Evolutionary conservation across 768 basidiomycete genomes (phyloP), one percentile per base, ranked within the genome.

Genomic region (Mycena olivaceomarginata): DNA sequence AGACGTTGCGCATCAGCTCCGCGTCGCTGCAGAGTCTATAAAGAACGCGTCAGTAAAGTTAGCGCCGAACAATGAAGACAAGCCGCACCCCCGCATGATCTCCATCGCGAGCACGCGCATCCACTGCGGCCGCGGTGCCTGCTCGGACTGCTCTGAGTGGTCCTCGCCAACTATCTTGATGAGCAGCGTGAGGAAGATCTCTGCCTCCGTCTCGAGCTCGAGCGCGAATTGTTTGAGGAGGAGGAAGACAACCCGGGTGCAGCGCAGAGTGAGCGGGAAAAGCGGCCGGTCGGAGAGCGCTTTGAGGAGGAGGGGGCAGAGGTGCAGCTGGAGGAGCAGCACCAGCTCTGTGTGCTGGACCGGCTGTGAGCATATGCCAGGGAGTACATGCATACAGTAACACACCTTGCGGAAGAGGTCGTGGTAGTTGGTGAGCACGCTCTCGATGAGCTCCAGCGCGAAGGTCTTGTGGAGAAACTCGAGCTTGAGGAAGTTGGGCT

Each of bases 381-480:
- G 46, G 39, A 22, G 59, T 37, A 59, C 74, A 51, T 5, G 48
- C 40, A 20, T 53, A 57, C 57, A 45, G 60, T 39, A 31, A 82
- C 87, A 48, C 80, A 95, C 97, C 88, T 94, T 92, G 67, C 94
- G 91, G 83, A 98, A 97, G 0, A 97, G 88, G n/a, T 90, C 91
- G 77, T 97, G 94, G 80, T 98, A 97, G 82, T 98, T 97, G 9
- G 97, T 97, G 67, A 99, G 87, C 2, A 99, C 96, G 81, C 98
- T 99, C 86, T 99, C 98, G 48, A 99, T 97, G 69, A 99, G 87
- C 85, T 99, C 98, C n/a, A 99, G 86, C 0, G 97, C 97, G 80
- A 99, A 99, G 0, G 98, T 99, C 85, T 97, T 94, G 81, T 95
- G 96, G 60, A 99, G 87, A 67, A 90, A 92, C 25, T 95, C 93